A percentile compares a stretch with the other conserved stretches of the same genome.
phyloP scores from a whole-genome alignment of 2,329 filamentous ascomycete genomes.

The Sporothrix euskadiensis region DNA sequence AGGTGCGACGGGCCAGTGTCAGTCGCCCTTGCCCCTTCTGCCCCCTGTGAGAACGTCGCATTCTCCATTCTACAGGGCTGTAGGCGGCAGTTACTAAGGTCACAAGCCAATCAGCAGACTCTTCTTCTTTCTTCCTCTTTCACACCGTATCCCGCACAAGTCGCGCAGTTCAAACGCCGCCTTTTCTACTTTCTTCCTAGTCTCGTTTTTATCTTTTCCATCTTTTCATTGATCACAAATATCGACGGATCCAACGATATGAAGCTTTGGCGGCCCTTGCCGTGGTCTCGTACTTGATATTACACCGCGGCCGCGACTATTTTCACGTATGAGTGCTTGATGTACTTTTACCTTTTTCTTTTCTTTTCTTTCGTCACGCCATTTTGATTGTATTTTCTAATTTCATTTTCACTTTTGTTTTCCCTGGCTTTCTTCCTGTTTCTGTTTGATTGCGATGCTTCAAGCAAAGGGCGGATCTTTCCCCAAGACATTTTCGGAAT shows the following conservation, averaged over 20 bases:
- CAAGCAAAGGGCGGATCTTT: conserved; percentile 4
- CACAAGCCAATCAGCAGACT: not conserved
- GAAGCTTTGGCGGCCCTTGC: not conserved
- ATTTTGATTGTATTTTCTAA: not conserved
- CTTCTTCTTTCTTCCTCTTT: not conserved
- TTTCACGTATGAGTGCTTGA: not conserved
- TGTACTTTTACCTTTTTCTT: not conserved
- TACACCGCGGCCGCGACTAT: not conserved
- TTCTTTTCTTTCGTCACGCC: not conserved
- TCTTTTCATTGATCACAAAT: not conserved
- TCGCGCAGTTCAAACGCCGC: conserved; percentile 14
- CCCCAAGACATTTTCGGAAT: not conserved
- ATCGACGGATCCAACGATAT: not conserved
- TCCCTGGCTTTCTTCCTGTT: conserved; percentile 10
- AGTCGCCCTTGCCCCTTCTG: not conserved
- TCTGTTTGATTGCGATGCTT: conserved; percentile 20
- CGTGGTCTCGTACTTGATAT: not conserved
- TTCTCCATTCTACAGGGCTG: not conserved
- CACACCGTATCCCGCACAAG: conserved; percentile 9
- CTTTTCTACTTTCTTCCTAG: not conserved
- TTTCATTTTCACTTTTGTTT: not conserved
- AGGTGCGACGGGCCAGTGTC: not conserved
- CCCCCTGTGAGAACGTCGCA: not conserved
- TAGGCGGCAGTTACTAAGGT: not conserved
- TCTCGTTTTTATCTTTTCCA: not conserved